Conservation (phyloP, 139 green algal species). For the Eudorina sp. region DNA sequence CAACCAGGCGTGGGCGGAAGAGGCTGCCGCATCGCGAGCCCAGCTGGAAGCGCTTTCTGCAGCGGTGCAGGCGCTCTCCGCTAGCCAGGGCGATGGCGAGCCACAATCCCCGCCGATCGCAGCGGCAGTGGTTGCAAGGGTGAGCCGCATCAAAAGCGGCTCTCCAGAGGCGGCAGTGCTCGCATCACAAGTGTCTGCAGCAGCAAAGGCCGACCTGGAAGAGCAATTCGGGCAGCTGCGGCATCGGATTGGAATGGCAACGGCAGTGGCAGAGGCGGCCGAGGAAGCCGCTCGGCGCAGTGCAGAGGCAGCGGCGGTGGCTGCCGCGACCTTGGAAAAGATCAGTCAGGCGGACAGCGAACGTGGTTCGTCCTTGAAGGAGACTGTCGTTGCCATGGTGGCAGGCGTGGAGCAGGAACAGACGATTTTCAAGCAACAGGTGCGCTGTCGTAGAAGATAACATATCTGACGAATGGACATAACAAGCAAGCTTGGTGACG, state of each 20-base stretch:
- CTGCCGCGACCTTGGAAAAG: not conserved
- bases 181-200: not conserved
- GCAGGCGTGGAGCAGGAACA: conserved; percentile 19
- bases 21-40: not conserved
- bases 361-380: not conserved
- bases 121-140: not conserved
- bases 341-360: not conserved
- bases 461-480: no score
- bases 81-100: not conserved
- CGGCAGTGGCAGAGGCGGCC: not conserved
- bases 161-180: not conserved
- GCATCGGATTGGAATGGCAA: not conserved
- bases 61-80: not conserved
- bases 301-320: not conserved
- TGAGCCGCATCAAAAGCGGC: not conserved
- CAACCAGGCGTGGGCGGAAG: not conserved
- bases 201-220: conserved; percentile 12
- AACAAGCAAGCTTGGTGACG: no score
- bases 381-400: conserved; percentile 12
- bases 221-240: conserved; percentile 31
- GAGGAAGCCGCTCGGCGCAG: not conserved
- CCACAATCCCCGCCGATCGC: not conserved
- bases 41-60: not conserved
- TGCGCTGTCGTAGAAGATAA: not conserved
- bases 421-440: conserved; percentile 8